Conservation (phyloP, 1,284 basidiomycete genomes). For the Cutaneotrichosporon cyanovorans region DNA sequence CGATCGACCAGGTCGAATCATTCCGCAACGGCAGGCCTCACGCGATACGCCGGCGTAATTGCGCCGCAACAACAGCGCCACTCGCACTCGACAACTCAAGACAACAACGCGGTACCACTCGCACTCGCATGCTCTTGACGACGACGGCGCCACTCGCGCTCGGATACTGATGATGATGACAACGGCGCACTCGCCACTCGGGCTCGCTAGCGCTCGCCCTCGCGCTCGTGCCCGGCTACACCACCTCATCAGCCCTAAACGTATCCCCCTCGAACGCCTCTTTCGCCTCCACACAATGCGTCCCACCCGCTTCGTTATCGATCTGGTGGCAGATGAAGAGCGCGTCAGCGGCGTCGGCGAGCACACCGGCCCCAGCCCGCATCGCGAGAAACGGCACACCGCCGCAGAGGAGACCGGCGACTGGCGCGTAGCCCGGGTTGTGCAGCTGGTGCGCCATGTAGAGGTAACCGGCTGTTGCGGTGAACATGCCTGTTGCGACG, state of each 20-base stretch:
- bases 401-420: slow-evolving; percentile 68
- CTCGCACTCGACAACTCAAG: no score
- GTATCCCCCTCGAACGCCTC: slow-evolving; percentile 43
- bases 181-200: no score
- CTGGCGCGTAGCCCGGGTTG: slow-evolving; percentile 68
- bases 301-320: slow-evolving; percentile 63
- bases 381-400: slow-evolving; percentile 73
- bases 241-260: slow-evolving; percentile 10
- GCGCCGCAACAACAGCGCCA: no score
- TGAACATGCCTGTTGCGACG: slow-evolving; percentile 66
- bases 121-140: no score
- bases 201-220: no score
- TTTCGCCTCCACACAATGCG: slow-evolving; percentile 61
- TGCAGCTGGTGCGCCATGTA: slow-evolving; percentile 75
- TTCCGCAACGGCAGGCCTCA: no score
- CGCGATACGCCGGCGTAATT: no score
- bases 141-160: no score
- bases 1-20: no score
- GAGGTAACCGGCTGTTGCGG: slow-evolving; percentile 72
- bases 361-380: slow-evolving; percentile 69
- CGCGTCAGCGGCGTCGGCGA: slow-evolving; percentile 75
- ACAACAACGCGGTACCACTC: no score
- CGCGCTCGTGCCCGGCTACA: no score
- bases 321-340: slow-evolving; percentile 84
- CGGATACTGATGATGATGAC: no score